Evolutionary conservation across 78 protist species (phyloP).

Genomic region (Fonticula alba): DNA sequence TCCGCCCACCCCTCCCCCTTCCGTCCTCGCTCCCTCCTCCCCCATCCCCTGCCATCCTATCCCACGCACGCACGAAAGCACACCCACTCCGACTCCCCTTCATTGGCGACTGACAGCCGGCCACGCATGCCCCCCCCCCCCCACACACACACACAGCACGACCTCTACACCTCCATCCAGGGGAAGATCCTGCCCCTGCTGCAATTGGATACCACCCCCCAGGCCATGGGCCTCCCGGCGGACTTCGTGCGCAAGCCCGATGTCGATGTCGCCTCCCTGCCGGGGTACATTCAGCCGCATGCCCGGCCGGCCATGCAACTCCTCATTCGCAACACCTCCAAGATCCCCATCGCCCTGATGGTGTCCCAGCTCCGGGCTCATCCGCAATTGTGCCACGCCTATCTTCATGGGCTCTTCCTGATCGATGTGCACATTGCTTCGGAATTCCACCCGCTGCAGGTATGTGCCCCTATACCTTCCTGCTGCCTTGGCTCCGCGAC

Average conservation of each 20-base stretch:
- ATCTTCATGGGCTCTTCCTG: slow-evolving; percentile 35
- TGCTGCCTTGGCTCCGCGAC: too few relatives aligned
- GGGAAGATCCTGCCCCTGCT: slow-evolving; percentile 28
- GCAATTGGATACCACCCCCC: slow-evolving; percentile 14
- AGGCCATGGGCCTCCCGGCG: too few relatives aligned
- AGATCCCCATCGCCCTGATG: slow-evolving; percentile 9
- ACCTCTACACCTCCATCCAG: slow-evolving; percentile 28
- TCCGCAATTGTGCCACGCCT: not conserved
- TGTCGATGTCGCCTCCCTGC: too few relatives aligned
- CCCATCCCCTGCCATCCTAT: not conserved
- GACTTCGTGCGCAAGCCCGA: too few relatives aligned
- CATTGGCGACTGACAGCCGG: too few relatives aligned
- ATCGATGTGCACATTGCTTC: slow-evolving; percentile 37
- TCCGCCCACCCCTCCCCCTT: too few relatives aligned
- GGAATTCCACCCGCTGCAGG: slow-evolving; percentile 42
- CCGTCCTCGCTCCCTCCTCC: not conserved
- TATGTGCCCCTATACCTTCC: not conserved
- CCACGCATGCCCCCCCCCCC: too few relatives aligned
- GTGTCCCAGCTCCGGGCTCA: not conserved
- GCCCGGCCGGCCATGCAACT: slow-evolving; percentile 27
- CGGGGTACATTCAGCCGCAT: too few relatives aligned
- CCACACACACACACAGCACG: too few relatives aligned
- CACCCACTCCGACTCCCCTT: too few relatives aligned
- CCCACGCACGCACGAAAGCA: too few relatives aligned
- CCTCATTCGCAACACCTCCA: slow-evolving; percentile 29